Percentiles rank a stretch among this genome's conserved stretches.
Evolutionary conservation across 75 land plant genomes (phyloP).

Genomic region (Selaginella tamariscina): DNA sequence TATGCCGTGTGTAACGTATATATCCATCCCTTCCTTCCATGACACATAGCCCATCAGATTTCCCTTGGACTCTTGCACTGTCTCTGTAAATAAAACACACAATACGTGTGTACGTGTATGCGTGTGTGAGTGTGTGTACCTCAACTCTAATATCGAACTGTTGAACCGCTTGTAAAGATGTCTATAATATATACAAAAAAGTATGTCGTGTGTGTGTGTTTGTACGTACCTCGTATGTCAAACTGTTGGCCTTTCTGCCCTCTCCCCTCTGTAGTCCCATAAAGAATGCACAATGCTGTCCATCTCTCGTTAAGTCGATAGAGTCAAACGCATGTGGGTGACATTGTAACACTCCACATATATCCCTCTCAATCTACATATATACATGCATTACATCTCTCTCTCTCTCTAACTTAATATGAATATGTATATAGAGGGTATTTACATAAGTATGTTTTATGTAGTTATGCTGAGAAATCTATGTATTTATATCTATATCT

Average conservation of each 20-base stretch:
- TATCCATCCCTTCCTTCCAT: slow-evolving; percentile 10
- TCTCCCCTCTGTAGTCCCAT: slow-evolving; percentile 7
- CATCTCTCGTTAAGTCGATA: neutral
- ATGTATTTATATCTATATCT: too few relatives aligned
- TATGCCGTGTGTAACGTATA: slow-evolving; percentile 3
- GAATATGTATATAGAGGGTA: too few relatives aligned
- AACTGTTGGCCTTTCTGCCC: slow-evolving; percentile 5
- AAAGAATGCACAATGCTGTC: slow-evolving; percentile 6
- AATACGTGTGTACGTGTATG: too few relatives aligned
- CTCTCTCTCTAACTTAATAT: too few relatives aligned
- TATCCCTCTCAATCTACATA: slow-evolving; percentile 3
- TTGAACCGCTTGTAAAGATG: too few relatives aligned
- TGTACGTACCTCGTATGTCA: slow-evolving; percentile 3
- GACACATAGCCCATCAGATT: neutral
- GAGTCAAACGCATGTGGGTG: slow-evolving; percentile 6
- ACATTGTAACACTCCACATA: slow-evolving; percentile 1
- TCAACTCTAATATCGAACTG: too few relatives aligned
- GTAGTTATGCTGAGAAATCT: neutral
- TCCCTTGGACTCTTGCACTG: neutral
- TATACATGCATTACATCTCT: neutral
- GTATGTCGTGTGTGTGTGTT: too few relatives aligned
- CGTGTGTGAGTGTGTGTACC: too few relatives aligned
- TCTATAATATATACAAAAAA: too few relatives aligned
- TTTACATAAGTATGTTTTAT: neutral
- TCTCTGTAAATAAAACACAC: too few relatives aligned